These are phyloP conservation scores for Colletotrichum sp. DNA, from an alignment of 2,329 filamentous ascomycete species.

Conservation along the genomic window DNA sequence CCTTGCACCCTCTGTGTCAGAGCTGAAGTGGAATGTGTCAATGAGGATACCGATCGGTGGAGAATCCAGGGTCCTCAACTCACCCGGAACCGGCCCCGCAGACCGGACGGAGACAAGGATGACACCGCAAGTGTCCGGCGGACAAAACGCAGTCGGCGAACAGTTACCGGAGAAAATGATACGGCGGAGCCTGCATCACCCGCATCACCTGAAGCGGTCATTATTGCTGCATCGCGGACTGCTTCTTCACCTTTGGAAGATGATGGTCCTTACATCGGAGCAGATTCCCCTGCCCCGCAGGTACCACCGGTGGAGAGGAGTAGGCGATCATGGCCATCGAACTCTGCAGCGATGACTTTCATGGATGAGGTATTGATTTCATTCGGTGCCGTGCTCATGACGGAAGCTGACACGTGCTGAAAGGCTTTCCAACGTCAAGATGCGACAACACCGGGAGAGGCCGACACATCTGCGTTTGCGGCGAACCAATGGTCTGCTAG, in stretches of 20 bases:
- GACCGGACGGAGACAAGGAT: neutral
- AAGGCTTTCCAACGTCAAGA: neutral
- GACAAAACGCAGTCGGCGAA: neutral
- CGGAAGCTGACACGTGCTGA: neutral
- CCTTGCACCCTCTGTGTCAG: neutral
- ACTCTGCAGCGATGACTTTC: neutral
- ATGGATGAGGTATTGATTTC: neutral
- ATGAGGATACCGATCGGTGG: neutral
- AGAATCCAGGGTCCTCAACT: neutral
- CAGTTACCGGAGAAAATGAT: neutral
- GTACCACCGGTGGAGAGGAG: neutral
- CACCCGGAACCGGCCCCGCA: neutral
- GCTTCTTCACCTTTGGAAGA: neutral
- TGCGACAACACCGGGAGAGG: neutral
- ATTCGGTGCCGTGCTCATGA: accelerated
- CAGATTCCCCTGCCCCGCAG: neutral
- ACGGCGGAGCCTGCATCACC: neutral
- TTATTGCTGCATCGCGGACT: neutral
- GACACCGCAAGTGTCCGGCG: neutral
- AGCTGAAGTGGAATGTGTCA: neutral
- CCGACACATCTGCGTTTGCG: neutral
- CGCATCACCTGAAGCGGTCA: neutral
- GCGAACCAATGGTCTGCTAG: neutral
- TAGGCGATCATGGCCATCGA: neutral
- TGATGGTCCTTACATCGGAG: neutral